These are phyloP conservation scores for Fusarium citri DNA, from an alignment of 2,329 filamentous ascomycete species.

Conservation along the genomic window DNA sequence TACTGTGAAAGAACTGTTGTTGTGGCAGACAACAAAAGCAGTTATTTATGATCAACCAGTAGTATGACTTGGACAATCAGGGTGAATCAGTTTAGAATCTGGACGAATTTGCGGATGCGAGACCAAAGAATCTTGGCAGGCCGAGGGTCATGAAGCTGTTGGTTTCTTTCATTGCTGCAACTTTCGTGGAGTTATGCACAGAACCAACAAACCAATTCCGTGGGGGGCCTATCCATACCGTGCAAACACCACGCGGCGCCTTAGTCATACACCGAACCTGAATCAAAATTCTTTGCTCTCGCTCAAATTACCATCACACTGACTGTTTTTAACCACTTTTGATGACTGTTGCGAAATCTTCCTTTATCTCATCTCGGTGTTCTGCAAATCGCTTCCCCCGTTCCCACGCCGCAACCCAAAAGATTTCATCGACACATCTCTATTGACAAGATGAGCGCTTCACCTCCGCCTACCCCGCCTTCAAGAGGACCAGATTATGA, in stretches of 20 bases:
- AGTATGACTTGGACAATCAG: too few species aligned
- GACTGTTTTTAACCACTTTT: too few species aligned
- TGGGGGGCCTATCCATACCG: background rate
- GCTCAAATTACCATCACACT: background rate
- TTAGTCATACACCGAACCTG: background rate
- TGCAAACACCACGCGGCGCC: background rate
- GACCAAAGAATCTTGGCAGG: too few species aligned
- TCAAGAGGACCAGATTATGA: background rate
- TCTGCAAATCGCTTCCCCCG: too few species aligned
- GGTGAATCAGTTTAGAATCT: too few species aligned
- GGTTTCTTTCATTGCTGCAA: background rate
- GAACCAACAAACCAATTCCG: background rate
- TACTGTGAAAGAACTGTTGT: too few species aligned
- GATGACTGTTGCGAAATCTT: too few species aligned
- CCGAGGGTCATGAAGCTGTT: background rate
- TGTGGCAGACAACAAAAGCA: too few species aligned
- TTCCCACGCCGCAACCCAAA: rapidly evolving
- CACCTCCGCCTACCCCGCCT: background rate
- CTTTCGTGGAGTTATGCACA: background rate
- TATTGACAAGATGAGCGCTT: background rate
- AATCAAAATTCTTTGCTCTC: background rate
- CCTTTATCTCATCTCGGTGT: too few species aligned
- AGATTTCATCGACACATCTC: rapidly evolving
- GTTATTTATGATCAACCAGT: too few species aligned
- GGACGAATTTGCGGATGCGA: too few species aligned